Evolutionary conservation across 2,329 filamentous ascomycete species (phyloP).

Genomic region (Fusarium temperatum): DNA sequence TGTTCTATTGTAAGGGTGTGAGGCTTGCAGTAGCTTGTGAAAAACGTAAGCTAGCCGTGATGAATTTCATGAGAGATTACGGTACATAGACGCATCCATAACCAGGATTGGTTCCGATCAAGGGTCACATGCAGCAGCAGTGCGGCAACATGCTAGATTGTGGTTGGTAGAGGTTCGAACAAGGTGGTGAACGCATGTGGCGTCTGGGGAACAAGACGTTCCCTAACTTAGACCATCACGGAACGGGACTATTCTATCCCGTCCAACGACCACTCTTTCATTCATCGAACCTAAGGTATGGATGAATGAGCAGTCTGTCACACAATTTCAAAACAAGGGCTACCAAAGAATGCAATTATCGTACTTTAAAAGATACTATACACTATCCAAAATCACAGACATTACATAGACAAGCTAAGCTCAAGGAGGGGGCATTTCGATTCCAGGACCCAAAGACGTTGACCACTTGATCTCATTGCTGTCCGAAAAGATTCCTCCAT

Average conservation of each 20-base stretch:
- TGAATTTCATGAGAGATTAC: no score
- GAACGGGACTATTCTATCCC: slow-evolving; percentile 3
- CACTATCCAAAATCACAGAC: slow-evolving; percentile 38
- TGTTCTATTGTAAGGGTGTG: no score
- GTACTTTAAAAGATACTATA: slow-evolving; percentile 33
- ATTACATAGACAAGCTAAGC: slow-evolving; percentile 38
- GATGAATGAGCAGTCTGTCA: background rate
- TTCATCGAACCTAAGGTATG: background rate
- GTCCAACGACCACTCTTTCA: background rate
- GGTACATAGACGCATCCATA: background rate
- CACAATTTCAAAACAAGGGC: background rate
- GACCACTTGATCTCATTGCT: slow-evolving; percentile 15
- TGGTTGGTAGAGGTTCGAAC: slow-evolving; percentile 5
- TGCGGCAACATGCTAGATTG: background rate
- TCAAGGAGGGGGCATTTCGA: slow-evolving; percentile 17
- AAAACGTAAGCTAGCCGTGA: no score
- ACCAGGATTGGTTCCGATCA: slow-evolving; percentile 14
- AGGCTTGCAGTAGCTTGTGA: no score
- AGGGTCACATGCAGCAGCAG: slow-evolving; percentile 24
- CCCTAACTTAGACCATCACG: background rate
- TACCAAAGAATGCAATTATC: slow-evolving; percentile 6
- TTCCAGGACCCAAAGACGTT: slow-evolving; percentile 20
- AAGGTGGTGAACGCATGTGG: background rate
- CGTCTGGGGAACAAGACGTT: slow-evolving; percentile 9
- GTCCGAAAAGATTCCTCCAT: slow-evolving; percentile 25